phyloP scores from a whole-genome alignment of 805 yeast species.

The Cyberlindnera suaveolens region DNA sequence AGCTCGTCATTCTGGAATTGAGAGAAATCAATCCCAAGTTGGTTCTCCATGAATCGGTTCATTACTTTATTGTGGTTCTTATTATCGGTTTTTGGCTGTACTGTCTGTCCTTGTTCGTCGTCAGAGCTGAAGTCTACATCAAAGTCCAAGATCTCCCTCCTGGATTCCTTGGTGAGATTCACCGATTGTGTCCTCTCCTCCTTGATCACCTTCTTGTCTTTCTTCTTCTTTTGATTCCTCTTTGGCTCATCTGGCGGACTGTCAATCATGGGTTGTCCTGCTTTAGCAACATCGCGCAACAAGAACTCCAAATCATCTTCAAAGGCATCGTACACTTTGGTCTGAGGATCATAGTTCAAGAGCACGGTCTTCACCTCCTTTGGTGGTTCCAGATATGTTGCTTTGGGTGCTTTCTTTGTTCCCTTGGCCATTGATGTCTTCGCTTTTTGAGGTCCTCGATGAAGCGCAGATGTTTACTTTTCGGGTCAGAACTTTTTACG shows the following conservation, averaged over 20 bases:
- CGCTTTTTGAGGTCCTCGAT: not conserved
- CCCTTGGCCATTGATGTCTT: constrained; percentile 2
- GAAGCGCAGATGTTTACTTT: too few relatives aligned
- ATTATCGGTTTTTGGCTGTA: not conserved
- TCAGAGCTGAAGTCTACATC: constrained; percentile 12
- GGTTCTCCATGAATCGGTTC: not conserved
- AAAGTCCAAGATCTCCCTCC: constrained; percentile 16
- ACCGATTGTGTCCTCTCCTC: too few relatives aligned
- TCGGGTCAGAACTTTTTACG: too few relatives aligned
- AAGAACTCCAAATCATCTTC: constrained; percentile 17
- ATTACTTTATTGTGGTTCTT: not conserved
- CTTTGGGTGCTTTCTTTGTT: constrained; percentile 4
- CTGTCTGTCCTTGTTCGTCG: constrained; percentile 3
- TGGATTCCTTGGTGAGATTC: not conserved
- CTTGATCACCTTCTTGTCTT: too few relatives aligned
- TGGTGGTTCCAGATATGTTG: constrained; percentile 10
- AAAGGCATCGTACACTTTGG: constrained; percentile 12
- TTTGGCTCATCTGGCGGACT: too few relatives aligned
- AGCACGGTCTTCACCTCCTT: not conserved
- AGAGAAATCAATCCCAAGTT: not conserved
- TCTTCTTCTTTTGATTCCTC: too few relatives aligned
- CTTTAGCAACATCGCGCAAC: not conserved
- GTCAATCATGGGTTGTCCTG: too few relatives aligned
- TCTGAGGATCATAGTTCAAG: constrained; percentile 14
- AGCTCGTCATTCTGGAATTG: not conserved